Base-by-base conservation (phyloP, 2,329 filamentous ascomycete genomes). In the Fusarium fracticaudum region DNA sequence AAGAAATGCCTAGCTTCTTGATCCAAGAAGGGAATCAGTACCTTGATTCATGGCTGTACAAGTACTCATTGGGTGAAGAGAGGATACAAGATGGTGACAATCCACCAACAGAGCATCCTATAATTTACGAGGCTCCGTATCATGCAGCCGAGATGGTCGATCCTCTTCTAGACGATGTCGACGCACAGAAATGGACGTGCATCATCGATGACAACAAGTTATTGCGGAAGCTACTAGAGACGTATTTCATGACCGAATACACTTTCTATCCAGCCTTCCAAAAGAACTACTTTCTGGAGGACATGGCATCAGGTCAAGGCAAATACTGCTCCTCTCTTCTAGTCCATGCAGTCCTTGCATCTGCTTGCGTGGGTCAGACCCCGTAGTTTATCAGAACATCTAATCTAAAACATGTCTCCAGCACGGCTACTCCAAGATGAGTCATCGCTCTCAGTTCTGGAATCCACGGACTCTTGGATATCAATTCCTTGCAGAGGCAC, bases 261-360 rank as follows among this genome's bases (percentile, higher is more conserved):
- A 22, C 47, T 1, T 43, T 38, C n/a, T 33, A n/a, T 17, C 38
- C 45, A 3, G 62, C 41, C 1, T 69, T 69, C 14, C 62, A 61
- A 11, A 69, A 69, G 10, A 17, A 69, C 35, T 67, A 51, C 0
- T 69, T 69, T 7, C 60, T 67, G 2, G 6, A 48, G 3, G 66
- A 60, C 2, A 67, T 69, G 66, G 48, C 43, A 38, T 6, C 10
- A 6, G 54, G 47, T 5, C 11, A 17, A 26, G 8, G 12, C n/a
- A 33, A 33, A 6, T 67, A 60, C n/a, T 69, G 66, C 47, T 69
- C 66, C 8, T 18, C 54, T 5, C 41, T 69, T 14, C 1, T 69
- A 3, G 66, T 69, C 7, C 47, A 69, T 35, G 45, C 62, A 12
- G 6, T 67, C 8, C 55, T 67, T 18, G 66, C 60, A 58, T 62